These are phyloP conservation scores for Pleurotus djamor DNA, from an alignment of 768 basidiomycete genomes.

Conservation along the genomic window DNA sequence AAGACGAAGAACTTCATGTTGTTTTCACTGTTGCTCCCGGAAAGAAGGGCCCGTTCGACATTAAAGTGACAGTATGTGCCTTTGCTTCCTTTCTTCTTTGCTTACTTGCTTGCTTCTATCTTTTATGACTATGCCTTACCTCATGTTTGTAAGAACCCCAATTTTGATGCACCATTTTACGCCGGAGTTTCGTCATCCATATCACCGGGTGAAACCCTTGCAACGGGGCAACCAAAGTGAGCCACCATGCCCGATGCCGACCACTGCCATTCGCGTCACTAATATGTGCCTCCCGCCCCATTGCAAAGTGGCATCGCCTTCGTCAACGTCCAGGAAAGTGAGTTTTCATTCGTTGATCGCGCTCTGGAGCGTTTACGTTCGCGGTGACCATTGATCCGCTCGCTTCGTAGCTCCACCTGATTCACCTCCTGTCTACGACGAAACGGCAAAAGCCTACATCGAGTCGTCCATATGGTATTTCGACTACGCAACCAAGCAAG, in stretches of 20 bases:
- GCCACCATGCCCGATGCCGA: background rate
- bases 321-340: conserved; percentile 2
- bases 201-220: conserved; percentile 2
- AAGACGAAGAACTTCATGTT: conserved; percentile 2
- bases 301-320: conserved; percentile 1
- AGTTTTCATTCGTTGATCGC: background rate
- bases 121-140: background rate
- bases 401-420: conserved; percentile 26
- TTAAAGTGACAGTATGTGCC: conserved; percentile 29
- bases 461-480: conserved; percentile 49
- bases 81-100: conserved; percentile 6
- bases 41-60: conserved; percentile 23
- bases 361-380: background rate
- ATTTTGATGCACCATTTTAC: conserved; percentile 23
- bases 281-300: background rate
- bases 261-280: background rate
- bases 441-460: conserved; percentile 11
- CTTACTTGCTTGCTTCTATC: background rate
- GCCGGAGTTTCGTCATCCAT: conserved; percentile 2
- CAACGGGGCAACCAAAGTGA: background rate
- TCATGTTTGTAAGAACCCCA: conserved; percentile 28
- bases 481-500: conserved; percentile 30
- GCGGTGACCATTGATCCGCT: background rate
- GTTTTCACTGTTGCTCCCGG: conserved; percentile 11
- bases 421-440: conserved; percentile 15